These are phyloP conservation scores for Termitomyces bulborhizus DNA, from an alignment of 768 basidiomycete genomes.

Conservation along the genomic window DNA sequence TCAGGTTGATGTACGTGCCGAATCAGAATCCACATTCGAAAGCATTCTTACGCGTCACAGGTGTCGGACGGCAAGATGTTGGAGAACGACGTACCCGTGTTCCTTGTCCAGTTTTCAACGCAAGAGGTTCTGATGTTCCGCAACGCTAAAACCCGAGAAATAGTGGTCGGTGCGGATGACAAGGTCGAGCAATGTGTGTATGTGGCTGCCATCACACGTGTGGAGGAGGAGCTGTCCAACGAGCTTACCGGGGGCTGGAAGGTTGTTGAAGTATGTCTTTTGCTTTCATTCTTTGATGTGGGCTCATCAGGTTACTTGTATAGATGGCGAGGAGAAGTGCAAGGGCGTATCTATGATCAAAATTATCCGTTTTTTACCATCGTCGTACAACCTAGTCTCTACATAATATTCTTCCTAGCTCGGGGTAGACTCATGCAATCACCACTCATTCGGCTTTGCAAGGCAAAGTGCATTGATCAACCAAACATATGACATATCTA, in stretches of 20 bases:
- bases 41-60: constrained; percentile 28
- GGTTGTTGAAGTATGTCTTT: constrained; percentile 75
- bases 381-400: constrained; percentile 3
- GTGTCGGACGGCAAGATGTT: constrained; percentile 83
- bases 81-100: constrained; percentile 86
- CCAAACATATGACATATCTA: too few species aligned
- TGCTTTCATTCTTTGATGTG: not conserved
- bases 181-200: constrained; percentile 93
- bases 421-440: constrained; percentile 13
- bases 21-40: not conserved
- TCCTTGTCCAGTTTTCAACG: constrained; percentile 84
- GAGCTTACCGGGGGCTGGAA: constrained; percentile 98
- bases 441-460: constrained; percentile 16
- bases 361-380: constrained; percentile 17
- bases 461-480: not conserved
- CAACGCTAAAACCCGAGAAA: constrained; percentile 82
- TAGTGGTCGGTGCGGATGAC: constrained; percentile 82
- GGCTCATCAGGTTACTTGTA: constrained; percentile 4
- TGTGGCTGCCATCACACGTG: constrained; percentile 83
- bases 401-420: constrained; percentile 9
- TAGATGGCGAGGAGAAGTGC: constrained; percentile 41
- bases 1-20: constrained; percentile 81
- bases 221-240: constrained; percentile 84
- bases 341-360: constrained; percentile 36
- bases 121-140: constrained; percentile 93